These are phyloP conservation scores for Candida frijolesensis DNA, from an alignment of 1,139 yeast genomes.

Conservation along the genomic window DNA sequence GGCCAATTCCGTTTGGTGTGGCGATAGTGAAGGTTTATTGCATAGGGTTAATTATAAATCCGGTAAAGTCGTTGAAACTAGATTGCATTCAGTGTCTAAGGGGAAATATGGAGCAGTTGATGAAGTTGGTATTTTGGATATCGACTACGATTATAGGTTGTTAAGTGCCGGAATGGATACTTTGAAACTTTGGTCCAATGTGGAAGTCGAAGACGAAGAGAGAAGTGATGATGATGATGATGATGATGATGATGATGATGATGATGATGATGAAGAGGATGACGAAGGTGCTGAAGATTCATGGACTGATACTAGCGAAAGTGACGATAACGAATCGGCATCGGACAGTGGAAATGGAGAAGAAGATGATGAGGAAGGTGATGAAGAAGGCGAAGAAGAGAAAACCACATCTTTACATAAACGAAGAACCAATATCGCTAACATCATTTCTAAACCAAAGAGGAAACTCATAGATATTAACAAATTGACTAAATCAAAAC, in stretches of 20 bases:
- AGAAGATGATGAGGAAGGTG: conserved; percentile 23
- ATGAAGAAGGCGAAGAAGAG: conserved; percentile 15
- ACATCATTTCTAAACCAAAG: conserved; percentile 18
- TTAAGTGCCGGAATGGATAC: conserved; percentile 83
- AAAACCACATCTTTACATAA: conserved; percentile 14
- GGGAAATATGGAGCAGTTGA: conserved; percentile 39
- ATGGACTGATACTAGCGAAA: conserved; percentile 14
- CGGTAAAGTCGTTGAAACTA: conserved; percentile 66
- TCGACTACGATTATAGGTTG: conserved; percentile 77
- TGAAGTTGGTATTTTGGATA: conserved; percentile 73
- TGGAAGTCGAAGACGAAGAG: conserved; percentile 20
- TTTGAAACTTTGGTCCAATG: conserved; percentile 69
- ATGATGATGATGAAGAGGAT: conserved; percentile 17
- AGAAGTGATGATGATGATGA: conserved; percentile 20
- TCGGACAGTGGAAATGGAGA: conserved; percentile 14
- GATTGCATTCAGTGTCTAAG: conserved; percentile 57
- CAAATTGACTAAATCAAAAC: conserved; percentile 12
- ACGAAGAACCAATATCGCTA: conserved; percentile 23
- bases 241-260: conserved; percentile 14
- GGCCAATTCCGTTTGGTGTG: conserved; percentile 72
- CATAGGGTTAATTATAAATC: conserved; percentile 65
- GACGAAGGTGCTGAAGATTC: conserved; percentile 13
- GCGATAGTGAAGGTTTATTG: conserved; percentile 80
- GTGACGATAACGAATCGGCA: conserved; percentile 10
- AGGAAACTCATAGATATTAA: conserved; percentile 15